Percentiles rank a stretch among this genome's conserved stretches.
Conservation (phyloP, 1,284 basidiomycete species). For the Moesziomyces antarcticus region DNA sequence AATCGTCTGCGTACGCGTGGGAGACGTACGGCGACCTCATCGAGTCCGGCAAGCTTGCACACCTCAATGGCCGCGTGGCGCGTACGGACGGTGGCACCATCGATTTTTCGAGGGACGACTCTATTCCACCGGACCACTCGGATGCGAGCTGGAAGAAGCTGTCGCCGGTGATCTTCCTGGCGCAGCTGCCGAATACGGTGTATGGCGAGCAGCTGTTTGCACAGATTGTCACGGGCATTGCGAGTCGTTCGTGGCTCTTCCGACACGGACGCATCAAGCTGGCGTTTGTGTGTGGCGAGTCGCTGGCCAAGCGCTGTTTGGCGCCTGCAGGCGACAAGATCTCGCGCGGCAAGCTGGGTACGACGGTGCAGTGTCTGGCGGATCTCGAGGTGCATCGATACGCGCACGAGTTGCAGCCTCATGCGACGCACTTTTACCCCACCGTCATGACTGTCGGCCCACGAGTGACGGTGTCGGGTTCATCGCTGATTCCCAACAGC, state of each 20-base stretch:
- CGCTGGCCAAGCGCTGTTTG: slow-evolving; percentile 52
- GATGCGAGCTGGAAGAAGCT: slow-evolving; percentile 44
- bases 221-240: slow-evolving; percentile 59
- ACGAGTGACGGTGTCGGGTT: slow-evolving; percentile 40
- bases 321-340: slow-evolving; percentile 42
- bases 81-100: slow-evolving; percentile 16
- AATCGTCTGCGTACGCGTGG: slow-evolving; percentile 49
- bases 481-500: slow-evolving; percentile 49
- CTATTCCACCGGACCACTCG: slow-evolving; percentile 11
- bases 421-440: slow-evolving; percentile 55
- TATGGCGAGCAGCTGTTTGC: slow-evolving; percentile 66
- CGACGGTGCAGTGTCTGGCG: slow-evolving; percentile 49
- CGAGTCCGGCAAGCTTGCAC: slow-evolving; percentile 41
- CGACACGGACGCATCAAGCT: slow-evolving; percentile 57
- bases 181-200: slow-evolving; percentile 64
- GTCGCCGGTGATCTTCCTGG: slow-evolving; percentile 58
- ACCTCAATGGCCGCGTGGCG: slow-evolving; percentile 42
- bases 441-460: slow-evolving; percentile 52
- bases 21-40: slow-evolving; percentile 52
- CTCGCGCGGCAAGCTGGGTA: slow-evolving; percentile 52
- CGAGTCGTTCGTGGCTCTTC: slow-evolving; percentile 60
- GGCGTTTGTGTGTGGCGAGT: slow-evolving; percentile 59
- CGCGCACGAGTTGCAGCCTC: slow-evolving; percentile 44
- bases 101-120: slow-evolving; percentile 30
- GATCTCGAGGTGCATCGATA: slow-evolving; percentile 36